Percentiles rank a stretch among this genome's conserved stretches.
Conservation (phyloP, 768 basidiomycete species). For the Lenzites betulinus region DNA sequence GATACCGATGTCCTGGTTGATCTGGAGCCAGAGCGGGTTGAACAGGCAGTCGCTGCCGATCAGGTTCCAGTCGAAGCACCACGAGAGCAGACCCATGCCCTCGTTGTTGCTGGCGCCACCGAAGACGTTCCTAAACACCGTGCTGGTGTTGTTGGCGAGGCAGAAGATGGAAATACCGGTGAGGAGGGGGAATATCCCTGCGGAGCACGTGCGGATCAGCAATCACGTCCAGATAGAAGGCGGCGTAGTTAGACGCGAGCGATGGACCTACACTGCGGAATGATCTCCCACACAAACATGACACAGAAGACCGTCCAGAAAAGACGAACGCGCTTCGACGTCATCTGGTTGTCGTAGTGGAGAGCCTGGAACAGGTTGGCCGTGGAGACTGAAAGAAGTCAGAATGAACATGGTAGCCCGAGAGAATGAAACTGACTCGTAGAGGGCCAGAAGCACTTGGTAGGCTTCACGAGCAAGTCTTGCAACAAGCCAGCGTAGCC, state of each 20-base stretch:
- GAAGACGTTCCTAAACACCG: constrained; percentile 29
- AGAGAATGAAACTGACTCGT: constrained; percentile 25
- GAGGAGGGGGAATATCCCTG: constrained; percentile 41
- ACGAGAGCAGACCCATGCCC: constrained; percentile 58
- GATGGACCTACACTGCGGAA: constrained; percentile 41
- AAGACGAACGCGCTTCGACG: constrained; percentile 40
- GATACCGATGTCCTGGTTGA: constrained; percentile 30
- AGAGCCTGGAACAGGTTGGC: constrained; percentile 38
- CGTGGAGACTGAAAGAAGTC: constrained; percentile 22
- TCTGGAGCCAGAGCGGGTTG: constrained; percentile 31
- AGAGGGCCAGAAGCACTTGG: constrained; percentile 36
- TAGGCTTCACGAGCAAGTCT: constrained; percentile 55
- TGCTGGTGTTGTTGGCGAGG: constrained; percentile 34
- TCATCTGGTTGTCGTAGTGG: constrained; percentile 39
- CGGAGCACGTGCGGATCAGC: constrained; percentile 30
- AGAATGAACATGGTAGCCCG: not conserved
- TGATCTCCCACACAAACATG: constrained; percentile 39
- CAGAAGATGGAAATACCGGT: constrained; percentile 41
- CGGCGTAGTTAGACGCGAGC: not conserved
- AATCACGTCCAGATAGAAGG: constrained; percentile 12
- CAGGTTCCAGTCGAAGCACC: constrained; percentile 66
- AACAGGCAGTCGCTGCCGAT: constrained; percentile 47
- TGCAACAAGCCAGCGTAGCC: constrained; percentile 39
- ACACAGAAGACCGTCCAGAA: constrained; percentile 42
- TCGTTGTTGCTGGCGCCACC: constrained; percentile 50